A percentile compares a stretch with the other conserved stretches of the same genome.
phyloP scores from a whole-genome alignment of 2,329 filamentous ascomycete species.

The Ophiostoma perfectum region DNA sequence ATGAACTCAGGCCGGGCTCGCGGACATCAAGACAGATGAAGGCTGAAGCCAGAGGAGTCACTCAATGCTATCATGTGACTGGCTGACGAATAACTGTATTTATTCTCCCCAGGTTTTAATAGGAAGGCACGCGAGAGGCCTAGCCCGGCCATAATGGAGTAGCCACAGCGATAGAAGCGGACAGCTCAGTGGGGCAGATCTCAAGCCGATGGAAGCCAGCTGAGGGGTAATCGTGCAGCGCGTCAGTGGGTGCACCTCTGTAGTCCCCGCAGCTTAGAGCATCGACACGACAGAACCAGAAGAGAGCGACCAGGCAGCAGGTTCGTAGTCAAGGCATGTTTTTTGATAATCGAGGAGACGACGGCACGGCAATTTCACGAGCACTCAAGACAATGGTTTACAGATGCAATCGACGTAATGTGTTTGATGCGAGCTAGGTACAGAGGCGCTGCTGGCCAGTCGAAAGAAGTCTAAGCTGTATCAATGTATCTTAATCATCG shows the following conservation, averaged over 20 bases:
- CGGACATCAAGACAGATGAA: too few species aligned
- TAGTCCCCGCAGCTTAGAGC: not conserved
- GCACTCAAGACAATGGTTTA: not conserved
- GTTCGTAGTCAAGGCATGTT: not conserved
- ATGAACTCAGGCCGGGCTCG: too few species aligned
- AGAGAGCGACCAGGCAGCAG: not conserved
- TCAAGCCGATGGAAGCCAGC: slow-evolving; percentile 1
- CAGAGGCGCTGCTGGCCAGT: not conserved
- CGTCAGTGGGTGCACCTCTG: slow-evolving; percentile 13
- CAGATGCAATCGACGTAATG: not conserved
- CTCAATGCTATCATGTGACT: not conserved
- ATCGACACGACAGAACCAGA: not conserved
- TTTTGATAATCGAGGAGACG: not conserved
- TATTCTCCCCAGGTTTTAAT: not conserved
- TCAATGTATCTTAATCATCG: too few species aligned
- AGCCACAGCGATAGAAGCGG: not conserved
- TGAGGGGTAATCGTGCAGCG: slow-evolving; percentile 18
- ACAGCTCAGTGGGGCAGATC: slow-evolving; percentile 9
- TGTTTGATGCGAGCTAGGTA: not conserved
- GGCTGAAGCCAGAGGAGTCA: not conserved
- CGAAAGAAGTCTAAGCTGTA: too few species aligned
- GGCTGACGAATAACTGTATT: not conserved
- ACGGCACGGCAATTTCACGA: not conserved
- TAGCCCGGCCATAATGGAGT: not conserved
- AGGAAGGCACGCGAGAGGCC: not conserved